Evolutionary conservation across 345 rosid species (phyloP), one percentile per base, ranked within the genome.

Genomic region (Orychophragmus violaceus): DNA sequence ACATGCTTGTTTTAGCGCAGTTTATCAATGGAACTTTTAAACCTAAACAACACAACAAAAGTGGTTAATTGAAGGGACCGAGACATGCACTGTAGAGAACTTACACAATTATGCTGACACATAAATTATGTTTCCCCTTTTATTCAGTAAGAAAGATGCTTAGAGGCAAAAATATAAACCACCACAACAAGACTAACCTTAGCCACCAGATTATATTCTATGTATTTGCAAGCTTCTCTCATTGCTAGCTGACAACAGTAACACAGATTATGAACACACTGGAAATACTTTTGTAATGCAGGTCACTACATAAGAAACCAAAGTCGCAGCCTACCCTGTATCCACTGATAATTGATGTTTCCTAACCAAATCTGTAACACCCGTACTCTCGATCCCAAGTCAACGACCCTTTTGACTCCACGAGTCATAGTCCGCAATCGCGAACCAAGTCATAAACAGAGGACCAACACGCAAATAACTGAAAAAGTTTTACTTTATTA

Each of bases 271-370:
- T 29, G 33, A 59, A 49, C 39, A 49, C 24, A 55, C 16, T 16
- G 24, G 30, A 51, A 44, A 65, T 4, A 73, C 16, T 19, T 21
- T 3, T 17, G 49, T 41, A 57, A 18, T 21, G 36, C 6, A 62
- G 12, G 25, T 7, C 36, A 30, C 13, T 5, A 18, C 3, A 41
- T 6, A 13, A 24, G 52, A 58, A 27, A 36, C 25, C 25, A 24
- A 54, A 36, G 18, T 11, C 14, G 14, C 8, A 30, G 64, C 96
- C 66, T 66, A 87, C 97, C 78, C 99, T 82, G 72, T 70, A 90
- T 56, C 97, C 97, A 74, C 91, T 94, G 70, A 94, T 94, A 51
- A 94, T 94, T 36, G 97, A 94, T 58, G 97, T 90, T 94, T 88
- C 81, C 97, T 87, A 77, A 90, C 97, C 49, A 88, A 79, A 78